Evolutionary conservation across 1,284 basidiomycete genomes (phyloP).

Genomic region (Coriolopsis trogii): DNA sequence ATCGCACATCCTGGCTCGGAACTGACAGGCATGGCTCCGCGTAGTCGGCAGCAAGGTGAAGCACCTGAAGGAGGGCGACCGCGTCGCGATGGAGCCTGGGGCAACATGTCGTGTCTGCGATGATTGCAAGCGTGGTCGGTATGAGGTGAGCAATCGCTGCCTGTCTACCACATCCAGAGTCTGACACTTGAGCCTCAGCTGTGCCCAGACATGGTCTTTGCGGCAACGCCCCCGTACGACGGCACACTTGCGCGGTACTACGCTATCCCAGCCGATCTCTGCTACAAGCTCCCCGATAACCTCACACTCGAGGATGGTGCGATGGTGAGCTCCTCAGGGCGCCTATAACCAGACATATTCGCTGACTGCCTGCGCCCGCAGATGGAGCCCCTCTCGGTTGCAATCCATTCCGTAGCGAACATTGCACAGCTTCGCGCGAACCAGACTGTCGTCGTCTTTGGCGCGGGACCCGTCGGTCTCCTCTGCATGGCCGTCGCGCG

Average conservation of each 20-base stretch:
- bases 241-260: slow-evolving; percentile 88
- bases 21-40: not conserved
- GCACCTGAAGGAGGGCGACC: slow-evolving; percentile 79
- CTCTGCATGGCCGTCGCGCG: slow-evolving; percentile 93
- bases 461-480: slow-evolving; percentile 92
- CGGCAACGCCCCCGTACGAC: slow-evolving; percentile 89
- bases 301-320: slow-evolving; percentile 84
- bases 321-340: slow-evolving; percentile 59
- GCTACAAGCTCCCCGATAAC: slow-evolving; percentile 72
- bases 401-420: slow-evolving; percentile 84
- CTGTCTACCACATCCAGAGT: not conserved
- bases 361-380: slow-evolving; percentile 38
- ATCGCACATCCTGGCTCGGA: not conserved
- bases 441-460: slow-evolving; percentile 81
- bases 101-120: slow-evolving; percentile 75
- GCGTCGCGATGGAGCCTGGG: slow-evolving; percentile 87
- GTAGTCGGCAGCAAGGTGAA: slow-evolving; percentile 74
- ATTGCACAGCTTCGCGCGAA: slow-evolving; percentile 75
- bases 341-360: too few species aligned
- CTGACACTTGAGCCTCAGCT: slow-evolving; percentile 42
- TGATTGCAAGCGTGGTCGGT: slow-evolving; percentile 77
- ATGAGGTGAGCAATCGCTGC: slow-evolving; percentile 56
- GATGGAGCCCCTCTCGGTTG: slow-evolving; percentile 96
- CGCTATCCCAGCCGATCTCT: slow-evolving; percentile 72
- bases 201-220: slow-evolving; percentile 81